Percentiles rank a stretch among this genome's conserved stretches.
Evolutionary conservation across 306 rosid genomes (phyloP).

Genomic region (Vachellia pachyceras): DNA sequence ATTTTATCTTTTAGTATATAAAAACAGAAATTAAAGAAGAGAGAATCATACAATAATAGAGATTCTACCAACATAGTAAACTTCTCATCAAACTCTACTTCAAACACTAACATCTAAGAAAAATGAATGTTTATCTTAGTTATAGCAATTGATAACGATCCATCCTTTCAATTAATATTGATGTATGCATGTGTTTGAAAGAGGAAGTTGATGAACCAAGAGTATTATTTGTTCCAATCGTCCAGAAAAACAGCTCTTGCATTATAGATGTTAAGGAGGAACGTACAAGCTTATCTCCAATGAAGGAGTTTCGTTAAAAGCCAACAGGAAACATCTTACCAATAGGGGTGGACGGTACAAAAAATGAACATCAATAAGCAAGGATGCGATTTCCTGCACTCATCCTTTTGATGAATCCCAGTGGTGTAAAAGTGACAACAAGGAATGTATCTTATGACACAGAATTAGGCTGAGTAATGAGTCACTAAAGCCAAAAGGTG

Average conservation of each 20-base stretch:
- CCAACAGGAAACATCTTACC: background rate
- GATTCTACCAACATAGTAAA: background rate
- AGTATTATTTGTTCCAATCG: background rate
- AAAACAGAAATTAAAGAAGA: no score
- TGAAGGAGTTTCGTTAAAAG: background rate
- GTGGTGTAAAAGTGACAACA: background rate
- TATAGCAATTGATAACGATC: background rate
- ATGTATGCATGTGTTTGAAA: background rate
- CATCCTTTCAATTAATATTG: background rate
- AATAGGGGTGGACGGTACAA: background rate
- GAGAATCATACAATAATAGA: no score
- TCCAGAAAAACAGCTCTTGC: background rate
- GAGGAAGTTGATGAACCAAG: background rate
- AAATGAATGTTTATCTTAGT: background rate
- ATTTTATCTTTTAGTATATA: no score
- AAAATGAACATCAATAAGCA: background rate
- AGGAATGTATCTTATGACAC: background rate
- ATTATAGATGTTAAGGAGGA: background rate
- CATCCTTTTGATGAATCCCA: background rate
- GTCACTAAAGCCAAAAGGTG: background rate
- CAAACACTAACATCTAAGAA: slow-evolving; percentile 8
- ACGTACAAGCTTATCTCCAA: background rate
- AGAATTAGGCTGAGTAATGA: background rate
- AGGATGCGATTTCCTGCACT: background rate
- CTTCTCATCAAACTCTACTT: background rate